These are phyloP conservation scores for Taphrina populina DNA, from an alignment of 1,139 yeast species.

Conservation along the genomic window DNA sequence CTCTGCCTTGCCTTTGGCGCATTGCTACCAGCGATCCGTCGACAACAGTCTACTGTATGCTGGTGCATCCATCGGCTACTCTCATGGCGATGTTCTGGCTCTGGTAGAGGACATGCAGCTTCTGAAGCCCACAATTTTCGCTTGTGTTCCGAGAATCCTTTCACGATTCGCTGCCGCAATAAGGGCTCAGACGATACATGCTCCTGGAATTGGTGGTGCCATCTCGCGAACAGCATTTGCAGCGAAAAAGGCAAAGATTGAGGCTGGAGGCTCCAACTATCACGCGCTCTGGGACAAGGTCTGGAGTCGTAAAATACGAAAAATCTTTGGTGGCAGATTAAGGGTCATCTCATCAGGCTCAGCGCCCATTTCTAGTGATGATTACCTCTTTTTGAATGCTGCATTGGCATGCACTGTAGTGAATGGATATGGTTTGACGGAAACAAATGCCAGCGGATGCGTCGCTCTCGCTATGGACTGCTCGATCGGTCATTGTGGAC, in stretches of 20 bases:
- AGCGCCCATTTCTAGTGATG: constrained; percentile 68
- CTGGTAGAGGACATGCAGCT: constrained; percentile 58
- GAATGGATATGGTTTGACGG: constrained; percentile 81
- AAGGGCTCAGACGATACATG: constrained; percentile 48
- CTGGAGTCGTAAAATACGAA: constrained; percentile 54
- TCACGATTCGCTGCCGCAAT: constrained; percentile 60
- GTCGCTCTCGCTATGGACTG: constrained; percentile 53
- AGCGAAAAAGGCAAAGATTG: constrained; percentile 46
- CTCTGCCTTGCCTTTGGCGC: constrained; percentile 66
- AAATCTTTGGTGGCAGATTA: constrained; percentile 55
- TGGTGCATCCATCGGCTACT: constrained; percentile 50
- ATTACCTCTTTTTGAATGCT: constrained; percentile 62
- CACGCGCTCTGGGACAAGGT: constrained; percentile 52
- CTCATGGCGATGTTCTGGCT: constrained; percentile 50
- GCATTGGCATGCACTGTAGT: constrained; percentile 58
- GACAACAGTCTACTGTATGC: constrained; percentile 39
- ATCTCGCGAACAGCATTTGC: constrained; percentile 48
- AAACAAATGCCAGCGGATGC: constrained; percentile 65
- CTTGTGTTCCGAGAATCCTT: constrained; percentile 66
- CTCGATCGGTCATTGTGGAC: constrained; percentile 60
- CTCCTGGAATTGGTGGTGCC: constrained; percentile 46
- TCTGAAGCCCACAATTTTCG: constrained; percentile 55
- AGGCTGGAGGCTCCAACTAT: constrained; percentile 46
- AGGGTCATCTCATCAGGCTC: constrained; percentile 61
- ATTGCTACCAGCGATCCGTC: constrained; percentile 58